Conservation (phyloP, 1,139 yeast genomes). For the Hemisphaericaspora subhashii region DNA sequence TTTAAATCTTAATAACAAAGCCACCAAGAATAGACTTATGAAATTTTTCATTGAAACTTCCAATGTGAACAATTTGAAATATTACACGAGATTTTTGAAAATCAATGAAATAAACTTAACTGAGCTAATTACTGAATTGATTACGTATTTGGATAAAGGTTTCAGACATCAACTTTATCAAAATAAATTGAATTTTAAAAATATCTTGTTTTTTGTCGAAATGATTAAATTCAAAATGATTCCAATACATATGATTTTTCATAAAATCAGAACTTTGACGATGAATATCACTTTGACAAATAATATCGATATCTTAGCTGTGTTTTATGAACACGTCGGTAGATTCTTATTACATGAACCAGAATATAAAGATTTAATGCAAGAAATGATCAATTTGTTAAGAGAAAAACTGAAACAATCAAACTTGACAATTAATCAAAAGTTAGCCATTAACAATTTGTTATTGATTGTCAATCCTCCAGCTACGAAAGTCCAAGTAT, state of each 20-base stretch:
- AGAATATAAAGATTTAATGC: constrained; percentile 60
- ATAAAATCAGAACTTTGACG: constrained; percentile 61
- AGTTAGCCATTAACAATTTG: constrained; percentile 61
- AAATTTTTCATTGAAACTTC: constrained; percentile 54
- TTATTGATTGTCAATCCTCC: constrained; percentile 66
- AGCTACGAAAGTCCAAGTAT: constrained; percentile 26
- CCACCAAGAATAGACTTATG: constrained; percentile 63
- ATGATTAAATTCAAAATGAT: constrained; percentile 73
- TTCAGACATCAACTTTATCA: constrained; percentile 61
- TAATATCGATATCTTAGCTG: constrained; percentile 64
- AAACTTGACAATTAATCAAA: constrained; percentile 54
- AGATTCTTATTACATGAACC: constrained; percentile 61
- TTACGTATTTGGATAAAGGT: constrained; percentile 57
- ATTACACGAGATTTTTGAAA: constrained; percentile 69
- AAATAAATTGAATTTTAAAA: constrained; percentile 51
- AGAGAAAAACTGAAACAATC: constrained; percentile 51
- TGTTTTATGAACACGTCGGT: constrained; percentile 76
- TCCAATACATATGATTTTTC: constrained; percentile 72
- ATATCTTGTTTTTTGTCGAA: constrained; percentile 68
- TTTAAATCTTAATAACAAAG: constrained; percentile 62
- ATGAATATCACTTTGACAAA: constrained; percentile 50
- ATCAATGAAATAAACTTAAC: constrained; percentile 50
- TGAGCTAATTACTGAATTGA: constrained; percentile 56
- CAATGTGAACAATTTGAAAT: constrained; percentile 44
- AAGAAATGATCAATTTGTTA: constrained; percentile 60